phyloP scores from a whole-genome alignment of 169 alveolate species.

The Eimeria sp. region DNA sequence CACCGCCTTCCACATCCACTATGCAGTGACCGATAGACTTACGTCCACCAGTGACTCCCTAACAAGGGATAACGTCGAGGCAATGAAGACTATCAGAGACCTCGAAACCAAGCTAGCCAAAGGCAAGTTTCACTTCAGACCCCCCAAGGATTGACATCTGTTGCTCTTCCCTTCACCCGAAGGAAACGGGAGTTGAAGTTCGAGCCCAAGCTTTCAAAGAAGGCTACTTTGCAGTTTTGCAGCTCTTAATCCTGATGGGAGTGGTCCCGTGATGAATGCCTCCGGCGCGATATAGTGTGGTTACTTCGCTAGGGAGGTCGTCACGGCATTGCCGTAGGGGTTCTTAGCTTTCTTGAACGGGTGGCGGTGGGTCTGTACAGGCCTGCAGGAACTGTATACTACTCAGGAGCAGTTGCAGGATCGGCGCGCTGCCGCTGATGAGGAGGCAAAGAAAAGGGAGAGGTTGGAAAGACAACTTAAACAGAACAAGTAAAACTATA shows the following conservation, averaged over 20 bases:
- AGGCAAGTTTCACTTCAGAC: constrained; percentile 19
- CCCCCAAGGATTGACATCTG: not conserved
- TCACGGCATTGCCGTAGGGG: not conserved
- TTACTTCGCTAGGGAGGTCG: not conserved
- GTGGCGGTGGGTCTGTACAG: not conserved
- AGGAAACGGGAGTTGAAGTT: not conserved
- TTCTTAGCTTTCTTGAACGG: not conserved
- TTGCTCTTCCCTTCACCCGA: not conserved
- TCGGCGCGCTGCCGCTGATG: constrained; percentile 86
- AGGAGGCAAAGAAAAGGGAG: constrained; percentile 88
- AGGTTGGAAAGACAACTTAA: constrained; percentile 86
- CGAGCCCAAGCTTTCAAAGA: not conserved
- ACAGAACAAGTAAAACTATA: constrained; percentile 74
- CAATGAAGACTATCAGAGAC: constrained; percentile 53
- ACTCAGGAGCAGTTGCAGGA: constrained; percentile 85
- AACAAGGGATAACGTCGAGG: constrained; percentile 37
- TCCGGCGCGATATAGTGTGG: not conserved
- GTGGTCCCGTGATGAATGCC: not conserved
- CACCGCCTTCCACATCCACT: not conserved
- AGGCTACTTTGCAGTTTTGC: not conserved
- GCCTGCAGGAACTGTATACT: constrained; percentile 84
- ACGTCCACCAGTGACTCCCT: constrained; percentile 70
- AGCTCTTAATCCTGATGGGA: not conserved
- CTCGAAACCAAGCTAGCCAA: constrained; percentile 41
- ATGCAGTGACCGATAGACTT: constrained; percentile 49